A percentile compares a stretch with the other conserved stretches of the same genome.
Evolutionary conservation across 306 rosid genomes (phyloP).

Genomic region (Lathyrus sativus): DNA sequence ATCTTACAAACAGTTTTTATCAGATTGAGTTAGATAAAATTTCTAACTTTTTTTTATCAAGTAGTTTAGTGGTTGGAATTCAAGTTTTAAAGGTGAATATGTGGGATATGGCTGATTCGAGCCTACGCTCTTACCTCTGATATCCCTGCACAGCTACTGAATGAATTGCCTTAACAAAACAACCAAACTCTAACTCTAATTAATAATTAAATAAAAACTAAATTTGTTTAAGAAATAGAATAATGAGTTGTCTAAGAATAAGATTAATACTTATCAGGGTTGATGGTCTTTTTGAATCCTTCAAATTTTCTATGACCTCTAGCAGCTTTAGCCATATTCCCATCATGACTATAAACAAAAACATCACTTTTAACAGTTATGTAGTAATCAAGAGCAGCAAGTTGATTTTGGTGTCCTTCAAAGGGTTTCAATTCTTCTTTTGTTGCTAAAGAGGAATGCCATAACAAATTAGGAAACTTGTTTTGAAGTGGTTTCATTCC

Average conservation of each 20-base stretch:
- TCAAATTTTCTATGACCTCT: conserved; percentile 61
- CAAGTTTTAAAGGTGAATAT: no score
- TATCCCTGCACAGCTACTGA: no score
- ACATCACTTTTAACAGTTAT: conserved; percentile 63
- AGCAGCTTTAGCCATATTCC: conserved; percentile 75
- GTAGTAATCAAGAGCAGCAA: conserved; percentile 75
- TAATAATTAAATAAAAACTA: no score
- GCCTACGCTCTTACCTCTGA: no score
- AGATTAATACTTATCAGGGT: conserved; percentile 56
- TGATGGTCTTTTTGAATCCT: conserved; percentile 64
- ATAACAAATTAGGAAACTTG: conserved; percentile 52
- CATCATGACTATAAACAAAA: conserved; percentile 61
- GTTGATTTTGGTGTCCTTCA: conserved; percentile 50
- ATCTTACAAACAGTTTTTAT: no score
- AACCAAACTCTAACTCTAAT: no score
- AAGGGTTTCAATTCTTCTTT: conserved; percentile 57
- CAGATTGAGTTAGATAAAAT: no score
- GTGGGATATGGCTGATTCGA: no score
- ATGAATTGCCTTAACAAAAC: no score
- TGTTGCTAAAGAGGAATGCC: conserved; percentile 60
- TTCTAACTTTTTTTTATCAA: no score
- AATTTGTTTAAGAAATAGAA: no score
- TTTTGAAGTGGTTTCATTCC: conserved; percentile 47
- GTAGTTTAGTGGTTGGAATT: no score
- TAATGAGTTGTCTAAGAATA: background rate